phyloP scores from a whole-genome alignment of 2,329 filamentous ascomycete species.

The Diaporthe capsici region DNA sequence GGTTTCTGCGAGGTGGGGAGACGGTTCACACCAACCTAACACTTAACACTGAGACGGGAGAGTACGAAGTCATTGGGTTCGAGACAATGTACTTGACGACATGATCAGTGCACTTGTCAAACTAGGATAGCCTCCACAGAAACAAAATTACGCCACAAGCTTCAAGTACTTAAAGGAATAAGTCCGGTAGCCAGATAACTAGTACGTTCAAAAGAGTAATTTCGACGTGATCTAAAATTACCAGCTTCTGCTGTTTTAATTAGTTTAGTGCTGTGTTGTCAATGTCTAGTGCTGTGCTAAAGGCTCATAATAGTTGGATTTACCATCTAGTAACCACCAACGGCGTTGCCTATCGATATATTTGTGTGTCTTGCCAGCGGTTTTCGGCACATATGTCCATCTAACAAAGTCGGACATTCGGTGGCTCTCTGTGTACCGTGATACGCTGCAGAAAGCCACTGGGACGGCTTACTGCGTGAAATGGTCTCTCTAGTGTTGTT shows the following conservation, averaged over 20 bases:
- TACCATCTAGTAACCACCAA: neutral
- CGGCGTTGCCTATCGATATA: neutral
- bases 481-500: too few species aligned
- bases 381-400: too few species aligned
- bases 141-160: neutral
- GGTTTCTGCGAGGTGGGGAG: constrained; percentile 64
- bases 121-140: neutral
- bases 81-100: constrained; percentile 21
- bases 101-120: neutral
- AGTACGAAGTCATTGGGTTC: constrained; percentile 25
- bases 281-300: too few species aligned
- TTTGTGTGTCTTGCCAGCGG: neutral
- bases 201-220: neutral
- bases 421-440: too few species aligned
- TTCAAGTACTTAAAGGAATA: neutral
- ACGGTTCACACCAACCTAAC: constrained; percentile 18
- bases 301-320: too few species aligned
- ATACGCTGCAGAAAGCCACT: too few species aligned
- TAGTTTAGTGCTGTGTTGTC: too few species aligned
- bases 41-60: constrained; percentile 20
- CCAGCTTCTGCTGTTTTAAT: neutral
- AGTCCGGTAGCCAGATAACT: neutral
- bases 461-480: too few species aligned
- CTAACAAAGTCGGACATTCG: too few species aligned
- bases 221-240: neutral